Evolutionary conservation across 75 land plant species (phyloP).

Genomic region (Cryptomeria japonica): DNA sequence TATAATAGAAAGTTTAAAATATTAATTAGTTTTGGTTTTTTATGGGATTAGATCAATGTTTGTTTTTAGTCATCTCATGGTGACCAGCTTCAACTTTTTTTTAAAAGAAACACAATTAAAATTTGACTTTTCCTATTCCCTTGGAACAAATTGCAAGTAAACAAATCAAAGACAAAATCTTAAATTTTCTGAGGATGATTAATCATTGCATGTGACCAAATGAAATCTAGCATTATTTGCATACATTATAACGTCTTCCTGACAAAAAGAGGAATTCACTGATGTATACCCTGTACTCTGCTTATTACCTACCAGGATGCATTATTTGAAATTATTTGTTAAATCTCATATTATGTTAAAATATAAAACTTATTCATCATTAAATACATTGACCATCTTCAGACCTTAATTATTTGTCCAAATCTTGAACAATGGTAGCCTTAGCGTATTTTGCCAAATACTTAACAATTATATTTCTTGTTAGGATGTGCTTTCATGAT

Average conservation of each 20-base stretch:
- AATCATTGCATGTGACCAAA: background rate
- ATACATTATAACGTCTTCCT: background rate
- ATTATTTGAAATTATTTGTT: no score
- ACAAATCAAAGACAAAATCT: background rate
- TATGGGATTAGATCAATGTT: no score
- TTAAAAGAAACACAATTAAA: background rate
- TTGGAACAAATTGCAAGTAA: background rate
- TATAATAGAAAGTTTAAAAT: background rate
- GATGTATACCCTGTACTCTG: background rate
- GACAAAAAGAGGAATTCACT: background rate
- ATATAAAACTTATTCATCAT: background rate
- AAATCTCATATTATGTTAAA: background rate
- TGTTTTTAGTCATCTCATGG: no score
- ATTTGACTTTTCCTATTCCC: background rate
- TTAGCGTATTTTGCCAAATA: no score
- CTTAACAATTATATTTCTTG: no score
- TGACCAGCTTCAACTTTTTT: no score
- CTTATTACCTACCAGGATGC: background rate
- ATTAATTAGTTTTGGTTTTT: no score
- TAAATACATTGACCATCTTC: background rate
- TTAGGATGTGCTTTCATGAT: no score
- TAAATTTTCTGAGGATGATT: background rate
- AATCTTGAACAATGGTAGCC: no score
- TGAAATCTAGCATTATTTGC: background rate
- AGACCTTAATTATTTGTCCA: no score